These are phyloP conservation scores for Eragrostis nindensis DNA, from an alignment of 176 grass and related monocot genomes.

Conservation along the genomic window DNA sequence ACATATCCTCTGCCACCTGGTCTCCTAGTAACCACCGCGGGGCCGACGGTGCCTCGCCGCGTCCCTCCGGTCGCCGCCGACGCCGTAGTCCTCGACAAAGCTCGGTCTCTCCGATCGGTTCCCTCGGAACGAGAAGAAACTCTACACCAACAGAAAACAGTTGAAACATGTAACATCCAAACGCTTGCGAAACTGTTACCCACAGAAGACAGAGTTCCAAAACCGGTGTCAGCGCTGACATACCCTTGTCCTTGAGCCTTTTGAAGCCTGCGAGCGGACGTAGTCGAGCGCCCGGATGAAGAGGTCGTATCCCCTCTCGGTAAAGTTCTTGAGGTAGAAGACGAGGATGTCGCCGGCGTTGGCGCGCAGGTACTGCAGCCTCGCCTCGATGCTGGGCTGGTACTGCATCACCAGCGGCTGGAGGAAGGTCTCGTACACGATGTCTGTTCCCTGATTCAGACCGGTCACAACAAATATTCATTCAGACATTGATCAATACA, in stretches of 20 bases:
- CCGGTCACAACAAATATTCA: neutral
- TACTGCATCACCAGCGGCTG: conserved; percentile 91
- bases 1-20: neutral
- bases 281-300: conserved; percentile 77
- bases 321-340: conserved; percentile 98
- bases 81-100: conserved; percentile 37
- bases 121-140: conserved; percentile 52
- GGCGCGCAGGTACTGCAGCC: conserved; percentile 70
- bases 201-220: neutral
- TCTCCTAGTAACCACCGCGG: conserved; percentile 30
- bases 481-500: conserved; percentile 5
- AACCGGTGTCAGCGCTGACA: neutral
- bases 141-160: conserved; percentile 34
- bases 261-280: conserved; percentile 51
- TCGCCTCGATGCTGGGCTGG: conserved; percentile 85
- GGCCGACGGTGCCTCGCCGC: conserved; percentile 42
- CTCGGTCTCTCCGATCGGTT: conserved; percentile 33
- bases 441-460: conserved; percentile 69
- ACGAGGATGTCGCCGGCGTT: conserved; percentile 74
- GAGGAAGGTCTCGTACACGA: conserved; percentile 85
- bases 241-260: conserved; percentile 67
- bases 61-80: conserved; percentile 26
- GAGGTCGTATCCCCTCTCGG: conserved; percentile 74
- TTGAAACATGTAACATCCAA: neutral
- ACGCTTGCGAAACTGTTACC: neutral